These are phyloP conservation scores for Aureobasidium sp. DNA, from an alignment of 2,329 filamentous ascomycete species.

Conservation along the genomic window DNA sequence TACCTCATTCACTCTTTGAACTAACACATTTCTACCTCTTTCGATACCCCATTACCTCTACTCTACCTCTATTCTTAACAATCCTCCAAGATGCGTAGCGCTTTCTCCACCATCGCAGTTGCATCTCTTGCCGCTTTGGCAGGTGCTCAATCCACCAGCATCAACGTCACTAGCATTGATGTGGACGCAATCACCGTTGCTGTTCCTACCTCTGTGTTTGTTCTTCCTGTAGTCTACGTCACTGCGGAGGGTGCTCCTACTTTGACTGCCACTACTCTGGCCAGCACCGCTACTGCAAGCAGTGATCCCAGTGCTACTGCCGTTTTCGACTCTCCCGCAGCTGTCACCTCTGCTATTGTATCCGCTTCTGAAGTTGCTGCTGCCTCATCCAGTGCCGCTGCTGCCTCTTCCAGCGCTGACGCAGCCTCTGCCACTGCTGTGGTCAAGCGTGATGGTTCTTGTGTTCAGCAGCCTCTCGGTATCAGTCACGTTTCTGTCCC, in stretches of 20 bases:
- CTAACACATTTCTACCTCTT: neutral
- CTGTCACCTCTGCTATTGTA: neutral
- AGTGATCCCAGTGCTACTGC: neutral
- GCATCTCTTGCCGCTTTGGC: neutral
- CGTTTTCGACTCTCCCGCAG: constrained; percentile 4
- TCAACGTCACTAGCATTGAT: neutral
- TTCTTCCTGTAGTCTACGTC: constrained; percentile 7
- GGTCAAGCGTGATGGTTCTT: constrained; percentile 1
- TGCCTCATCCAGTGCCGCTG: neutral
- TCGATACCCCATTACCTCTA: neutral
- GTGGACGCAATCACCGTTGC: constrained; percentile 1
- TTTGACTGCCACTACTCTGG: constrained; percentile 3
- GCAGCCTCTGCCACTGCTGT: neutral
- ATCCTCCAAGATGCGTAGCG: neutral
- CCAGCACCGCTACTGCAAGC: neutral
- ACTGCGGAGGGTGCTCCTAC: neutral
- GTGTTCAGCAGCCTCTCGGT: neutral
- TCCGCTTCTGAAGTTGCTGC: neutral
- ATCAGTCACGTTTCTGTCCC: neutral
- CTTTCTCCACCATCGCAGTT: constrained; percentile 4
- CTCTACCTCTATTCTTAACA: neutral
- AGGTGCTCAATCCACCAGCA: neutral
- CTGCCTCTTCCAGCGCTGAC: neutral
- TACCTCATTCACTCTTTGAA: constrained; percentile 3
- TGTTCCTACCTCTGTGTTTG: constrained; percentile 1